Base-by-base conservation (phyloP, 495 filamentous ascomycete species). In the Hypoxylon trugodes region DNA sequence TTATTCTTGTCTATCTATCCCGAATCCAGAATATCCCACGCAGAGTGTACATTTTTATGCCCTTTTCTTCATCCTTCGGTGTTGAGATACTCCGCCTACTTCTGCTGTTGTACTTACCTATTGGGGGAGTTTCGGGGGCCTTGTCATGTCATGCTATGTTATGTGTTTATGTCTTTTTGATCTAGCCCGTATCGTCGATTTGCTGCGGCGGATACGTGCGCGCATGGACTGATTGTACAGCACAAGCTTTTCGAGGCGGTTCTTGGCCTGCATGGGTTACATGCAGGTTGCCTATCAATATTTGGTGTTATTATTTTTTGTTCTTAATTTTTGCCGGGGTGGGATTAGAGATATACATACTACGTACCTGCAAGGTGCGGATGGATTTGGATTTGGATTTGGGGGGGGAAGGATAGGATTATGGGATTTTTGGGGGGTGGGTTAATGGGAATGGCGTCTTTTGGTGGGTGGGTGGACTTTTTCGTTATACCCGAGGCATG, bases 211-310 rank as follows among this genome's bases (percentile, higher is more conserved):
- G 26, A 3, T 2, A 12, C n/a, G 30, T 22, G 38, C 9, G 61
- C 24, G 47, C 64, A 67, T 58, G 64, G 46, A 53, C 58, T 59
- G 46, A 58, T 67, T 67, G 58, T 61, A 67, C 64, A 67, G 57
- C 58, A 67, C 51, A 37, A 52, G 38, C 38, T 24, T n/a, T 51
- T 47, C 28, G 36, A 30, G 43, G 50, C 36, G 22, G 21, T 30
- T 49, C 47, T 57, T 57, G 52, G 46, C 64, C 45, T 50, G 46
- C 57, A 67, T 56, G 25, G 22, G 26, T 40, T 43, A 53, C 30
- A 37, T 59, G 33, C 22, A 45, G 55, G 43, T 15, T 18, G 5
- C 28, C 19, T 40, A 25, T 25, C 55, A 50, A 59, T 51, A 51
- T 51, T 59, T 28, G 37, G 42, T 50, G 28, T 50, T 21, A 16